Evolutionary conservation across 1,139 yeast species (phyloP), one percentile per base, ranked within the genome.

Genomic region (Magnusiomyces ingens): DNA sequence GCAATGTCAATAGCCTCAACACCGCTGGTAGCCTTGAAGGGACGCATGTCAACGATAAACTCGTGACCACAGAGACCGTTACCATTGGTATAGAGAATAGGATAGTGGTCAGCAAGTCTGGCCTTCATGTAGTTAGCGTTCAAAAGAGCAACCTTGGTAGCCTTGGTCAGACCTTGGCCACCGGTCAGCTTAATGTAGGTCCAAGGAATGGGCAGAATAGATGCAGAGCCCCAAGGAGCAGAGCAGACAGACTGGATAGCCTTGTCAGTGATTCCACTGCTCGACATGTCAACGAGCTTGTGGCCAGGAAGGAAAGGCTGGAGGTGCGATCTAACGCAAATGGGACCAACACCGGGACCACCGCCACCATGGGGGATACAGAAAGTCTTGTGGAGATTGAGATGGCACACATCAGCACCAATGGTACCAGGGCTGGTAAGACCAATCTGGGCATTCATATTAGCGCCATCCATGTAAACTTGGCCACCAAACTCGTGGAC

Each of bases 351-450:
- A 64, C 98, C 99, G 46, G 99, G 99, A 50, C 99, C 99, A 69
- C 99, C 99, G 66, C 99, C 99, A 65, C 99, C 99, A 69, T 93
- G 99, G 58, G 96, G 95, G 67, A 93, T 90, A 50, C 98, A 93
- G 75, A 93, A 93, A 1, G 99, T 93, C 75, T 93, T 93, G 76
- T 93, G 99, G 67, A 93, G 77, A 69, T 93, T 93, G 74, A 93
- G 79, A 67, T 93, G 99, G 72, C 99, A 93, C 48, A 93, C 98
- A 72, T 93, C 99, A n/a, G 98, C 98, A 52, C 97, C 98, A 64
- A 93, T 76, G 67, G 90, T 97, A 56, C 98, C 99, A 15, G 99
- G 99, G 12, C 96, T 87, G 0, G 98, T 93, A 59, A 93, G 77
- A 29, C 99, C 99, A 53, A 93, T 96, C 72, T 93, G 99, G 0